These are phyloP conservation scores for Micractinium conductrix DNA, from an alignment of 139 green algal species.

Conservation along the genomic window DNA sequence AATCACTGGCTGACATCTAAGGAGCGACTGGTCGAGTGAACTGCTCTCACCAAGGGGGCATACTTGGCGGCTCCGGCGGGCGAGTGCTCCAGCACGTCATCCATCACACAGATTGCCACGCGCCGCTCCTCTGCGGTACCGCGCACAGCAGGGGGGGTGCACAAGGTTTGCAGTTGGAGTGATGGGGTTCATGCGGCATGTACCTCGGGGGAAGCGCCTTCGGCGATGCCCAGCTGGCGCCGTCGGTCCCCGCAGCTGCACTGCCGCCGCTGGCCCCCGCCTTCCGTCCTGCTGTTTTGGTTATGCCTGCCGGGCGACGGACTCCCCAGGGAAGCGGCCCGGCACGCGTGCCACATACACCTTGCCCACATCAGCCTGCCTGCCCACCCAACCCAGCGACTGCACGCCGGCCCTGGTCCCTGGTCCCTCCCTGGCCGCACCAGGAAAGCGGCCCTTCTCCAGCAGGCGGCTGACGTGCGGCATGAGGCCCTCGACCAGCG, in stretches of 20 bases:
- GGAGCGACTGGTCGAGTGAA: too few relatives aligned
- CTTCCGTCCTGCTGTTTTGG: too few relatives aligned
- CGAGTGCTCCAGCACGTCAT: conserved; percentile 93
- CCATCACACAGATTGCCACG: conserved; percentile 93
- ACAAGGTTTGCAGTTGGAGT: too few relatives aligned
- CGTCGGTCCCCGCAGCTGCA: too few relatives aligned
- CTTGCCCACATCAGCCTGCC: background rate
- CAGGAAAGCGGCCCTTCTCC: conserved; percentile 51
- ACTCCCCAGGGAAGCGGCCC: too few relatives aligned
- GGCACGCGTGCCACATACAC: too few relatives aligned
- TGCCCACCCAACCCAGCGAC: background rate
- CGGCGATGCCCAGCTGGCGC: too few relatives aligned
- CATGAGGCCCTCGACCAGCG: conserved; percentile 87
- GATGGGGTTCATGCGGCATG: too few relatives aligned
- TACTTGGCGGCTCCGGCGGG: conserved; percentile 76
- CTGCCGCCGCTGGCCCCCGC: too few relatives aligned
- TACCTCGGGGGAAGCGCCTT: too few relatives aligned
- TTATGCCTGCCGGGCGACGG: too few relatives aligned
- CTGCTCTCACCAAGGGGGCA: conserved; percentile 38
- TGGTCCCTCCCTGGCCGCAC: background rate
- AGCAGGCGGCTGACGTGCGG: conserved; percentile 72
- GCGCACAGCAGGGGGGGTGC: background rate
- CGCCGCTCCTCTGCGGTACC: conserved; percentile 81
- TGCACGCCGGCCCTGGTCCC: background rate
- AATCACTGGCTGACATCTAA: too few relatives aligned